These are phyloP conservation scores for Iris macrosiphon DNA, from an alignment of 106 monocot species.

Conservation along the genomic window DNA sequence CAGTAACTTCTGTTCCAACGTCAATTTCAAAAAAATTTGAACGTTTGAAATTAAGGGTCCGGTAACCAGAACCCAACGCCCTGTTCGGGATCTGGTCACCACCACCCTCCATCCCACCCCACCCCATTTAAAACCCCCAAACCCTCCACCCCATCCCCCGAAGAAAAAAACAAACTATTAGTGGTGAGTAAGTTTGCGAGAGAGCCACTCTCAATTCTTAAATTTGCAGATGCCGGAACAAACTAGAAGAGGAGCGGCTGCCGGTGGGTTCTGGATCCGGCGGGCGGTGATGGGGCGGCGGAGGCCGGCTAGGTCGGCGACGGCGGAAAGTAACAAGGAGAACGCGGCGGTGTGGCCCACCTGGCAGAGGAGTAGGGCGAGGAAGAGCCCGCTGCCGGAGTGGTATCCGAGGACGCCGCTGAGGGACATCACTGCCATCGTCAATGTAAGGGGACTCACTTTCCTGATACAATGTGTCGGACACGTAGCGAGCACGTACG, in stretches of 20 bases:
- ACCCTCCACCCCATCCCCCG: constrained; percentile 1
- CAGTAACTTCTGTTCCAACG: too few relatives aligned
- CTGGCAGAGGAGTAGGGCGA: neutral
- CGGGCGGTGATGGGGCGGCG: neutral
- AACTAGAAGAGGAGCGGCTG: neutral
- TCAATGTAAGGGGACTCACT: constrained; percentile 15
- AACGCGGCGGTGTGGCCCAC: neutral
- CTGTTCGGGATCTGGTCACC: constrained; percentile 7
- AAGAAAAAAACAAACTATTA: neutral
- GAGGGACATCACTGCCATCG: constrained; percentile 23
- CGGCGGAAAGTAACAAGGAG: constrained; percentile 8
- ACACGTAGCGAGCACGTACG: too few relatives aligned
- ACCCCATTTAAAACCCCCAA: too few relatives aligned
- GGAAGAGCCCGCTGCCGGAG: constrained; percentile 19
- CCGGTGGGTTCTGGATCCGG: constrained; percentile 9
- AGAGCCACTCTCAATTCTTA: neutral
- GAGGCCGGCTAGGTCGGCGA: neutral
- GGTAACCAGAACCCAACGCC: constrained; percentile 3
- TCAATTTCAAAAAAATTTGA: too few relatives aligned
- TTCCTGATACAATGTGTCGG: too few relatives aligned
- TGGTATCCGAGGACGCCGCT: constrained; percentile 30
- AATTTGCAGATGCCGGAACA: constrained; percentile 5
- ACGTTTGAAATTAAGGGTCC: constrained; percentile 9
- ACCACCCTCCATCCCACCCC: neutral
- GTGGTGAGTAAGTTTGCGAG: neutral